Base-by-base conservation (phyloP, 176 grass and related monocot genomes). In the Phyllostachys edulis region DNA sequence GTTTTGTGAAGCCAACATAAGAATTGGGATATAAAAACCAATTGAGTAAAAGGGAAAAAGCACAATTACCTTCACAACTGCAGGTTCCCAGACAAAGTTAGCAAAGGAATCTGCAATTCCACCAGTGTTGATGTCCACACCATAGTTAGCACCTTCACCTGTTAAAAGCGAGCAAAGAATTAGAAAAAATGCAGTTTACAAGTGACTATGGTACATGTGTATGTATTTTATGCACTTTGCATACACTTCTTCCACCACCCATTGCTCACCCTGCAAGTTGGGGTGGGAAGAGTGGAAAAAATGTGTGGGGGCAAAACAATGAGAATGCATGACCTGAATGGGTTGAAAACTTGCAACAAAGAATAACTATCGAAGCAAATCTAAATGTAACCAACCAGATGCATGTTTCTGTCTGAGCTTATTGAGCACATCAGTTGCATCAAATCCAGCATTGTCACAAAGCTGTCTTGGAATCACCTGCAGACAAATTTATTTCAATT, bases 11-110 rank as follows among this genome's bases (percentile, higher is more conserved):
- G 71, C 23, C 29, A 40, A 20, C 20, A 77, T 10, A 32, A 71
- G 5, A 37, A 85, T 52, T 64, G 32, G 34, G 41, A 41, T 60
- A 78, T 44, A 9, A 69, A 5, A 54, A 49, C 71, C 47, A 55
- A 78, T 59, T 59, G 5, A 69, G 70, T 23, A 24, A 74, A 40
- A 75, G 9, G 10, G 59, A 73, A 75, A 64, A 75, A 64, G 20
- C 7, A 3, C 65, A 82, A n/a, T 54, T 95, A 95, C 96, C 89
- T 98, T 98, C 24, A 98, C 96, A 56, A 98, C 91, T 70, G 96
- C 87, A 95, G 96, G 96, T 85, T 98, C 96, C 96, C 96, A 98
- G 39, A 98, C 93, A 87, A 98, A 98, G 73, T 98, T 98, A 63
- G 89, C 93, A 75, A 89, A 93, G 38, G 96, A 95, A 95, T 98